Evolutionary conservation across 2,329 filamentous ascomycete species (phyloP).

Genomic region (Aspergillus luchuensis): DNA sequence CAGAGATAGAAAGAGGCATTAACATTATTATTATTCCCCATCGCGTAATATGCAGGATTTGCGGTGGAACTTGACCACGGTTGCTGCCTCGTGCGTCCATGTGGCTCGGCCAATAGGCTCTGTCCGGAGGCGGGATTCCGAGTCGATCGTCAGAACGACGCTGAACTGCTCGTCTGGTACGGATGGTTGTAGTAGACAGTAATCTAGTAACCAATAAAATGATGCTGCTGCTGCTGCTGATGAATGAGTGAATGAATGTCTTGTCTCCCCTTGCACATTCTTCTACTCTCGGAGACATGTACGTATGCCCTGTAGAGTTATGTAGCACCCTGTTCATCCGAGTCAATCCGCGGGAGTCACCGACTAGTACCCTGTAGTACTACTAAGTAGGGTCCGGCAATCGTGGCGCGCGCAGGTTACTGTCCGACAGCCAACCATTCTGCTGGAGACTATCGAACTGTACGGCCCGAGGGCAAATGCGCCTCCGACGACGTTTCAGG

Average conservation of each 20-base stretch:
- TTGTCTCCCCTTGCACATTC: neutral
- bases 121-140: slow-evolving; percentile 9
- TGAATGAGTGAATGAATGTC: neutral
- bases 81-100: slow-evolving; percentile 8
- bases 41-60: slow-evolving; percentile 6
- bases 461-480: neutral
- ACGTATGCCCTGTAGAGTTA: neutral
- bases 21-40: neutral
- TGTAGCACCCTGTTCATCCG: neutral
- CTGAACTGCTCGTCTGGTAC: neutral
- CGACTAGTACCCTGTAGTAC: too few species aligned
- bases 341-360: too few species aligned
- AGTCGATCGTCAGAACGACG: slow-evolving; percentile 11
- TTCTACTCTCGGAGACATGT: neutral
- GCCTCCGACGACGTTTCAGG: neutral
- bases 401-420: neutral
- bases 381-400: too few species aligned
- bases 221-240: too few species aligned
- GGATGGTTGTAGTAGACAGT: too few species aligned
- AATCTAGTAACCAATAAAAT: too few species aligned
- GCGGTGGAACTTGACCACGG: slow-evolving; percentile 9
- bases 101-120: slow-evolving; percentile 5
- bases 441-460: neutral
- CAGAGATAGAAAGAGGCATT: too few species aligned
- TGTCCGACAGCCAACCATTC: neutral